A percentile compares a stretch with the other conserved stretches of the same genome.
Evolutionary conservation across 2,329 filamentous ascomycete genomes (phyloP).

Genomic region (Penicillium decumbens): DNA sequence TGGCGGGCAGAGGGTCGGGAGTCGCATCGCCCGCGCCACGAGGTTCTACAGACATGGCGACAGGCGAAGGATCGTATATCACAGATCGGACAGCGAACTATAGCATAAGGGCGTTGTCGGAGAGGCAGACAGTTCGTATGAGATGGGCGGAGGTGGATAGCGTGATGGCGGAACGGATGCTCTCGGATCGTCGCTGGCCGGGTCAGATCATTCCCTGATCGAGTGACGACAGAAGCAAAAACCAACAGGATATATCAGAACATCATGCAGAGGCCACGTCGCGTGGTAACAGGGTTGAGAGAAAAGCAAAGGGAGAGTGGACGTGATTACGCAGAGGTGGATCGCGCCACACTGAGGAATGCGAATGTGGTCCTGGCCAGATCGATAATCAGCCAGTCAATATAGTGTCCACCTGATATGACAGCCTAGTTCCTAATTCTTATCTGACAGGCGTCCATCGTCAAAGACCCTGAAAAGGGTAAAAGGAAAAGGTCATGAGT

Average conservation of each 20-base stretch:
- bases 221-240: slow-evolving; percentile 4
- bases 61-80: slow-evolving; percentile 3
- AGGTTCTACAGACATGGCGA: slow-evolving; percentile 18
- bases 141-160: slow-evolving; percentile 11
- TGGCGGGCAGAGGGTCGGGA: slow-evolving; percentile 44
- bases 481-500: not conserved
- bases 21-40: slow-evolving; percentile 17
- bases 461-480: not conserved
- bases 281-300: not conserved
- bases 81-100: slow-evolving; percentile 6
- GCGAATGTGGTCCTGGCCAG: not conserved
- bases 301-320: slow-evolving; percentile 10
- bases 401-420: not conserved
- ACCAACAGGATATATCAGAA: not conserved
- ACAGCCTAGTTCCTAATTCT: slow-evolving; percentile 1
- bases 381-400: not conserved
- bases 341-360: slow-evolving; percentile 20
- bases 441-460: not conserved
- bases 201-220: slow-evolving; percentile 20
- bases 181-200: slow-evolving; percentile 18
- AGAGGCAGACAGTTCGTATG: not conserved
- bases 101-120: slow-evolving; percentile 14
- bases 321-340: slow-evolving; percentile 15
- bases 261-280: slow-evolving; percentile 13
- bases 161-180: slow-evolving; percentile 19